A percentile compares a stretch with the other conserved stretches of the same genome.
These are phyloP conservation scores for Alternaria panax DNA, from an alignment of 2,329 filamentous ascomycete species.

Conservation along the genomic window DNA sequence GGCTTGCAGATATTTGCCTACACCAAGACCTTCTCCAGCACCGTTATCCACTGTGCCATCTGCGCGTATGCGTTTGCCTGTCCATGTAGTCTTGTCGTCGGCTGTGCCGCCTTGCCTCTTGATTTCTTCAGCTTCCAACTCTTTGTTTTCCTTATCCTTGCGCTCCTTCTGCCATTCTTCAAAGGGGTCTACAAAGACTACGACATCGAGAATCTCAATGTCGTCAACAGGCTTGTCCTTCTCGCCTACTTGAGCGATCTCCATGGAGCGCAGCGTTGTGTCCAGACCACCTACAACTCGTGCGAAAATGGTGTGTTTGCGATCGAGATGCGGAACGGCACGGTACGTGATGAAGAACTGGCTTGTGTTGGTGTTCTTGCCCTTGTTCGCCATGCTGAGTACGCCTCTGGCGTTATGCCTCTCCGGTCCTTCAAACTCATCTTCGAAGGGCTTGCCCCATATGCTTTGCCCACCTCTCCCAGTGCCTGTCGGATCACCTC, in stretches of 20 bases:
- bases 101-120: slow-evolving; percentile 74
- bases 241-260: slow-evolving; percentile 76
- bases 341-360: slow-evolving; percentile 97
- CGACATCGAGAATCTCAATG: slow-evolving; percentile 80
- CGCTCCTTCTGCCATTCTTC: slow-evolving; percentile 84
- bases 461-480: slow-evolving; percentile 88
- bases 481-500: slow-evolving; percentile 91
- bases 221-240: slow-evolving; percentile 79
- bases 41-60: slow-evolving; percentile 66
- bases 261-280: slow-evolving; percentile 75
- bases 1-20: slow-evolving; percentile 84
- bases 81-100: slow-evolving; percentile 93
- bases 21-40: slow-evolving; percentile 61
- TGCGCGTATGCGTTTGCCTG: slow-evolving; percentile 83
- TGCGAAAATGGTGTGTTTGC: slow-evolving; percentile 97
- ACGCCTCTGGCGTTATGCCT: slow-evolving; percentile 84
- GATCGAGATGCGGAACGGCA: slow-evolving; percentile 82
- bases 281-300: slow-evolving; percentile 79
- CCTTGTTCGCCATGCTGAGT: slow-evolving; percentile 96
- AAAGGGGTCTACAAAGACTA: slow-evolving; percentile 92
- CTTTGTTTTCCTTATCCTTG: slow-evolving; percentile 62
- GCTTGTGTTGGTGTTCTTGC: slow-evolving; percentile 94
- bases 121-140: slow-evolving; percentile 70
- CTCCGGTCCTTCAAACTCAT: slow-evolving; percentile 89
- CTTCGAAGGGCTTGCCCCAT: slow-evolving; percentile 93